Conservation (phyloP, 1,284 basidiomycete species). For the Boletus holoroseus region DNA sequence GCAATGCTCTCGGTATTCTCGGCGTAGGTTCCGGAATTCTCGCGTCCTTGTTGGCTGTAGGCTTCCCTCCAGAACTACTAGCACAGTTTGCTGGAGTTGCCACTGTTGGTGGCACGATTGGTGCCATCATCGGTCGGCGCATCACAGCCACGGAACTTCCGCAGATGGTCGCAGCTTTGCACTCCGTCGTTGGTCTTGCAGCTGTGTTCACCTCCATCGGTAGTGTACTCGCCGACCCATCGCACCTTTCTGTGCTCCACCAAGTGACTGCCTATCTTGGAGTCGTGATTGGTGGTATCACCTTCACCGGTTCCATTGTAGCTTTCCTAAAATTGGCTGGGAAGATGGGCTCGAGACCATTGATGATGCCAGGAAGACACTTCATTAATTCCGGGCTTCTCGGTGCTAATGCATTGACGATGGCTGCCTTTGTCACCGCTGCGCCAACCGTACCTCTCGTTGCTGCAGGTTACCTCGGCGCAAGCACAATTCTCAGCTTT, state of each 20-base stretch:
- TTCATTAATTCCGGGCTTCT: conserved; percentile 66
- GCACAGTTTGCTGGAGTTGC: conserved; percentile 74
- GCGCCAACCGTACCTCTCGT: conserved; percentile 64
- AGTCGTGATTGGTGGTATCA: conserved; percentile 74
- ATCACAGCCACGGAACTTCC: conserved; percentile 82
- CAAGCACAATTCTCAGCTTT: conserved; percentile 70
- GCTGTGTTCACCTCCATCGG: conserved; percentile 79
- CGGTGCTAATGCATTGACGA: conserved; percentile 60
- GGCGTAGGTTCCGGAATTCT: conserved; percentile 78
- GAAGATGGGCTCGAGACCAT: conserved; percentile 66
- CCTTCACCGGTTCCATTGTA: conserved; percentile 81
- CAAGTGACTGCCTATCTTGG: conserved; percentile 79
- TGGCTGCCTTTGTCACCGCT: conserved; percentile 70
- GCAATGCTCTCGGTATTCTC: conserved; percentile 77
- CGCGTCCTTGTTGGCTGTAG: conserved; percentile 73
- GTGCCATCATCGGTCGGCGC: conserved; percentile 68
- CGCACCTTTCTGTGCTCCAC: conserved; percentile 65
- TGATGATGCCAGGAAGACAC: conserved; percentile 70
- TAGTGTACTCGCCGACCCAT: conserved; percentile 65
- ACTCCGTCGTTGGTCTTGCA: conserved; percentile 80
- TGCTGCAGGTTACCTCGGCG: conserved; percentile 70
- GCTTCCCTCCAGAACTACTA: conserved; percentile 69
- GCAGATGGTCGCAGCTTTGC: conserved; percentile 69
- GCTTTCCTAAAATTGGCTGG: conserved; percentile 83
- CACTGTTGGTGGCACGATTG: conserved; percentile 61